These are phyloP conservation scores for Thymus quinquecostatus DNA, from an alignment of 257 asterid genomes.

Conservation along the genomic window DNA sequence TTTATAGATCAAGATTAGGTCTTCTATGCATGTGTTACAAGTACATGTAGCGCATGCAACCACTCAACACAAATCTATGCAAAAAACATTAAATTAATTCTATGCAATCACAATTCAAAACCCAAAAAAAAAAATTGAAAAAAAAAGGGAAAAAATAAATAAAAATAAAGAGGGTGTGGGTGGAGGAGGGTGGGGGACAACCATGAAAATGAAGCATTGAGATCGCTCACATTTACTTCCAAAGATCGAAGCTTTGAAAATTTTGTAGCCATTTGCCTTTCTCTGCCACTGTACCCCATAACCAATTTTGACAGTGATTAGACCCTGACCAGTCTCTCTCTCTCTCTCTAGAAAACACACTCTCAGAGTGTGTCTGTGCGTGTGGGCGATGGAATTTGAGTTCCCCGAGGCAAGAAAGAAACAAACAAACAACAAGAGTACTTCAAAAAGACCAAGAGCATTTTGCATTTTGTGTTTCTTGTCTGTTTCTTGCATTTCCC, in stretches of 20 bases:
- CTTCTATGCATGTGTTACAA: slow-evolving; percentile 9
- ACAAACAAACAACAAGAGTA: not conserved
- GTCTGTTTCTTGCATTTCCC: slow-evolving; percentile 21
- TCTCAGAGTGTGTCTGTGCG: slow-evolving; percentile 22
- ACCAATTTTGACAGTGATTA: slow-evolving; percentile 57
- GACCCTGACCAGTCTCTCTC: slow-evolving; percentile 28
- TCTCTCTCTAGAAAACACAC: not conserved
- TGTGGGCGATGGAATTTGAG: slow-evolving; percentile 66
- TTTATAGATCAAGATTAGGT: not conserved
- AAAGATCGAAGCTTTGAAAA: slow-evolving; percentile 24
- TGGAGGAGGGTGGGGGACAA: slow-evolving; percentile 8
- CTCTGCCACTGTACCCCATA: slow-evolving; percentile 25
- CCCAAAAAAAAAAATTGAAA: not conserved
- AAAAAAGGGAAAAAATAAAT: not conserved
- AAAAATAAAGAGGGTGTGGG: not conserved
- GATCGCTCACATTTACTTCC: slow-evolving; percentile 33
- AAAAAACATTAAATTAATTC: slow-evolving; percentile 17
- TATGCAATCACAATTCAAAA: not conserved
- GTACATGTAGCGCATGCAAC: slow-evolving; percentile 31
- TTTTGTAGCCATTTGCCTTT: slow-evolving; percentile 4
- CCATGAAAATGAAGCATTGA: slow-evolving; percentile 20
- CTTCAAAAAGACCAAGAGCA: slow-evolving; percentile 34
- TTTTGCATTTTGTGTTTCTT: slow-evolving; percentile 27
- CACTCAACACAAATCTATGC: slow-evolving; percentile 22
- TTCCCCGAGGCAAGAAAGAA: slow-evolving; percentile 46